Evolutionary conservation across 31 red algal genomes (phyloP).

Genomic region (Odonthalia washingtoniensis): DNA sequence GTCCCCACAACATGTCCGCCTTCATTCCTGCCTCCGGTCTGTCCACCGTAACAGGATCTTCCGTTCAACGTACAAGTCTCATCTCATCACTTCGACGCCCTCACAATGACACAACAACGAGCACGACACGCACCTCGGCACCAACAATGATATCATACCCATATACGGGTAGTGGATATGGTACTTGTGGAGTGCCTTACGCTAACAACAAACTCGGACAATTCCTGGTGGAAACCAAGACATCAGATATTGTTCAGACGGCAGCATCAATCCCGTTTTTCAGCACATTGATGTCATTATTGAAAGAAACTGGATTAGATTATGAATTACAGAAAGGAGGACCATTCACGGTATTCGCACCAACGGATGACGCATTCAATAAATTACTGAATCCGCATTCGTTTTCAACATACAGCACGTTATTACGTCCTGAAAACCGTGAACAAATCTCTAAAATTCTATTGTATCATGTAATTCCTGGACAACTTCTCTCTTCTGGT

Average conservation of each 20-base stretch:
- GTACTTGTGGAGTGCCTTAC: constrained; percentile 73
- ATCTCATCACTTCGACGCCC: neutral
- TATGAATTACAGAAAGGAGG: constrained; percentile 76
- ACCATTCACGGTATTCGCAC: constrained; percentile 80
- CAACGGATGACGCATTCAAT: constrained; percentile 71
- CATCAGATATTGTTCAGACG: constrained; percentile 59
- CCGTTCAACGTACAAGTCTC: too few species aligned
- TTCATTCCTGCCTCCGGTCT: too few species aligned
- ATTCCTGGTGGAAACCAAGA: constrained; percentile 52
- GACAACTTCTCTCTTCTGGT: constrained; percentile 42
- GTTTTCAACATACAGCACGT: constrained; percentile 42
- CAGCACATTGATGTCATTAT: constrained; percentile 56
- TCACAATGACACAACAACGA: neutral
- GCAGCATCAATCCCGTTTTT: constrained; percentile 72
- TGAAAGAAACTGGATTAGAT: constrained; percentile 75
- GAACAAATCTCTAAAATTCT: constrained; percentile 65
- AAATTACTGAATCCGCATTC: constrained; percentile 70
- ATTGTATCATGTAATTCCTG: constrained; percentile 68
- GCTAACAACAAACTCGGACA: constrained; percentile 50
- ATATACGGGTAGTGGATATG: constrained; percentile 79
- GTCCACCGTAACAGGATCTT: too few species aligned
- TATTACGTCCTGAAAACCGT: constrained; percentile 81
- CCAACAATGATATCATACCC: constrained; percentile 68
- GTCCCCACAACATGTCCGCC: too few species aligned
- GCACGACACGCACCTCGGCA: neutral